Evolutionary conservation across 179 eudicot genomes (phyloP), one percentile per base, ranked within the genome.

Genomic region (Spergularia azorica): DNA sequence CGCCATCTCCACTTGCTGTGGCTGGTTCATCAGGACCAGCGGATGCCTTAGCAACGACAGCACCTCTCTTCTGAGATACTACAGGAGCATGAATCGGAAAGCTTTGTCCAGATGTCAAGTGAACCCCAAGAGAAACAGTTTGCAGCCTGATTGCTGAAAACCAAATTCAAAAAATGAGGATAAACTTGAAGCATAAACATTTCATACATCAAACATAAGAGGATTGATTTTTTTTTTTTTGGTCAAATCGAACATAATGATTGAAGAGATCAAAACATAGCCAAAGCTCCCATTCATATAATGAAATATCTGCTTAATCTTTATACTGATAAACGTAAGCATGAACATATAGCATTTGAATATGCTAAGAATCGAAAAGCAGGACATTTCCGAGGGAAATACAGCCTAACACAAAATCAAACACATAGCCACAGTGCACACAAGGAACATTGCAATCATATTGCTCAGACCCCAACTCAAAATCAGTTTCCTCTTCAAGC

Each of bases 41-140:
- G 62, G 95, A 72, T 39, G 86, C 95, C 86, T 77, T 89, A 18
- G 80, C 85, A 10, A 86, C 32, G 43, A 80, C 77, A 61, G 78
- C 52, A 62, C 78, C 76, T 83, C 89, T 81, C 72, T 67, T 74
- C 65, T 81, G 84, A 72, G 83, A 71, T 14, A 72, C 14, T 66
- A 79, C 50, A 14, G 89, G 88, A 16, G 79, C 68, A 39, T 71
- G 78, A 39, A 76, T 75, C 36, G 74, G 83, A 63, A 77, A 77
- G 73, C 82, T 77, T 61, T 67, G 76, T 12, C 77, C 55, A 14
- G 73, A 66, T 36, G 62, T 79, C 15, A 89, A 84, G 48, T 71
- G 77, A 73, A 77, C 52, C 18, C 77, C 60, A 73, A 81, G 55
- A 67, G 83, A 77, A 46, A 68, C 77, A 68, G 41, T 79, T 80